phyloP scores from a whole-genome alignment of 495 filamentous ascomycete species.

The Aspergillus diversus region DNA sequence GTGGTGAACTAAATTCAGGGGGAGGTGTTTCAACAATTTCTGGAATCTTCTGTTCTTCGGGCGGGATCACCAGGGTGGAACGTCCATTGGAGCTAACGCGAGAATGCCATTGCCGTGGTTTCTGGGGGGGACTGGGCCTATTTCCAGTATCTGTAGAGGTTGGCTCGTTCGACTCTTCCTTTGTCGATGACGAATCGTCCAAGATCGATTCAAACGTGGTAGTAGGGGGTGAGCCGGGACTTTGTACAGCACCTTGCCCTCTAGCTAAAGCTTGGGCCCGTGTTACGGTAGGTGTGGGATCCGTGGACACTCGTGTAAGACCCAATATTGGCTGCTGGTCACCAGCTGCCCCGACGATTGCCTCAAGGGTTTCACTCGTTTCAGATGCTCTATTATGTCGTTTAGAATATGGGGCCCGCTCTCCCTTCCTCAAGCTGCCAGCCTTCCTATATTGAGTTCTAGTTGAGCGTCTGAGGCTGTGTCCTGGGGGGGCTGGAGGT shows the following conservation, averaged over 20 bases:
- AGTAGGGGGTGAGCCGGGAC: constrained; percentile 26
- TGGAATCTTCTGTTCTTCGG: constrained; percentile 56
- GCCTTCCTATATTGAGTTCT: constrained; percentile 84
- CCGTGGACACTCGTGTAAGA: constrained; percentile 74
- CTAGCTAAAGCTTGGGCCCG: constrained; percentile 31
- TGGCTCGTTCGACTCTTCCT: constrained; percentile 17
- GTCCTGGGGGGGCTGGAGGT: constrained; percentile 69
- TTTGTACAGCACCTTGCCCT: constrained; percentile 27
- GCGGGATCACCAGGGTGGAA: constrained; percentile 43
- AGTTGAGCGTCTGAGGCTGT: constrained; percentile 84
- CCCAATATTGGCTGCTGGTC: constrained; percentile 55
- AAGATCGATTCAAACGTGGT: constrained; percentile 35
- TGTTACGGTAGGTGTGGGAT: constrained; percentile 60
- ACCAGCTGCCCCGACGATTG: constrained; percentile 36
- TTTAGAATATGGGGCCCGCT: constrained; percentile 76
- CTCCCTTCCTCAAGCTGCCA: constrained; percentile 83
- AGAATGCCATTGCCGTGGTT: constrained; percentile 48
- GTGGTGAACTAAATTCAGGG: constrained; percentile 34
- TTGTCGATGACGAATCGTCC: constrained; percentile 33
- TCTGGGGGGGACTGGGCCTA: constrained; percentile 28
- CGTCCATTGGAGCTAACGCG: constrained; percentile 51
- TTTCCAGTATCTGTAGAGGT: constrained; percentile 13
- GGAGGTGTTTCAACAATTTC: constrained; percentile 72
- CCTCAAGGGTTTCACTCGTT: constrained; percentile 57
- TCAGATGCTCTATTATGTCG: constrained; percentile 64